These are phyloP conservation scores for Hyaloperonospora arabidopsidis DNA, from an alignment of 352 stramenopile species.

Conservation along the genomic window DNA sequence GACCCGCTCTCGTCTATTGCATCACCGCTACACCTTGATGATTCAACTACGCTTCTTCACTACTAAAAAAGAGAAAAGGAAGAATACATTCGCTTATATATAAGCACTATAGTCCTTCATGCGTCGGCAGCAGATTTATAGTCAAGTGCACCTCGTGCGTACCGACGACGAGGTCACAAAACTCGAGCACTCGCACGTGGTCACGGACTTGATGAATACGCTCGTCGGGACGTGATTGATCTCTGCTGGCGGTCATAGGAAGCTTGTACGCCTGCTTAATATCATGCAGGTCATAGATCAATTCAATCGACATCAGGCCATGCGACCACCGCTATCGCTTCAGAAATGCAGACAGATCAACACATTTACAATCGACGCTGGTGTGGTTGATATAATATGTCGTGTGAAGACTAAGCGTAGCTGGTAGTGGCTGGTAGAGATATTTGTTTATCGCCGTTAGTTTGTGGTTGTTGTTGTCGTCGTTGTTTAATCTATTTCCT, in stretches of 20 bases:
- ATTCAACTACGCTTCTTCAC: no score
- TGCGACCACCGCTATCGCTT: constrained; percentile 34
- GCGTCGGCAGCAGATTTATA: no score
- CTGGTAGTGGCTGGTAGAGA: constrained; percentile 90
- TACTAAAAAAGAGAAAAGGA: no score
- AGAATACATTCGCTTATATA: no score
- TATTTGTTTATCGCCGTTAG: constrained; percentile 17
- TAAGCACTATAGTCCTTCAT: no score
- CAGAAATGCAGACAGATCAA: constrained; percentile 49
- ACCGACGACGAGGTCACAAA: constrained; percentile 83
- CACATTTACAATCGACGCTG: constrained; percentile 68
- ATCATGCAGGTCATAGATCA: constrained; percentile 54
- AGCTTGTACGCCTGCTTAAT: constrained; percentile 89
- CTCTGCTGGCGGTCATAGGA: constrained; percentile 93
- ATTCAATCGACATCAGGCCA: constrained; percentile 40
- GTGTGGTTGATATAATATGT: constrained; percentile 81
- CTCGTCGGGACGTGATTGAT: constrained; percentile 76
- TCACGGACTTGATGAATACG: constrained; percentile 94
- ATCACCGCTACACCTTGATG: no score
- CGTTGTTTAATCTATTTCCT: not conserved
- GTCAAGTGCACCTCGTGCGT: no score
- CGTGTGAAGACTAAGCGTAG: constrained; percentile 56
- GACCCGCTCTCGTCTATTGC: no score
- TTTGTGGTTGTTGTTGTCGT: not conserved
- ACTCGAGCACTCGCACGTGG: constrained; percentile 95